phyloP scores from a whole-genome alignment of 176 grass and related monocot species.

The Elymus sibiricus region DNA sequence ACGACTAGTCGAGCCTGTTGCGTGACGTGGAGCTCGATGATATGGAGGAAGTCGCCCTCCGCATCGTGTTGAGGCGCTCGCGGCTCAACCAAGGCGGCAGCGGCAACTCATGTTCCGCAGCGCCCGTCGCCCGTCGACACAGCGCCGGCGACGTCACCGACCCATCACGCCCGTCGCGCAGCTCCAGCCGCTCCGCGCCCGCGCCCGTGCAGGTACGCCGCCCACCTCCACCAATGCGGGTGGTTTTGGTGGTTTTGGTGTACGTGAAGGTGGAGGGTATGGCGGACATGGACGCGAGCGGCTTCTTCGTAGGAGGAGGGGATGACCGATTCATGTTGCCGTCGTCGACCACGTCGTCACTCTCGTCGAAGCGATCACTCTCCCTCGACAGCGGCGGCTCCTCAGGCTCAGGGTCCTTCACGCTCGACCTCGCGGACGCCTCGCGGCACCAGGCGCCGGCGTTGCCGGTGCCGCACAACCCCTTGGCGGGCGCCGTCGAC shows the following conservation, averaged over 20 bases:
- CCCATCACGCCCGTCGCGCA: too few species aligned
- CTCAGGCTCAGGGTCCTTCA: constrained; percentile 33
- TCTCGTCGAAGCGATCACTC: constrained; percentile 45
- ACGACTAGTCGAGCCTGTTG: too few species aligned
- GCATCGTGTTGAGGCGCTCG: too few species aligned
- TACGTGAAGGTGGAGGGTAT: constrained; percentile 3
- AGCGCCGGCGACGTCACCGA: too few species aligned
- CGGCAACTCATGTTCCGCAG: too few species aligned
- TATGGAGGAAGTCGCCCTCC: too few species aligned
- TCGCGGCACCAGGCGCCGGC: background rate
- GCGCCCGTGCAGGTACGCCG: too few species aligned
- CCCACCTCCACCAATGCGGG: too few species aligned
- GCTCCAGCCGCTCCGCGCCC: too few species aligned
- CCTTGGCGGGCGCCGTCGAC: background rate
- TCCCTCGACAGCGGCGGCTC: constrained; percentile 57
- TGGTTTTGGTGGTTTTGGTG: background rate
- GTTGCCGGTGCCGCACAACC: background rate
- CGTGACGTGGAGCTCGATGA: too few species aligned
- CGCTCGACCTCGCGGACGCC: constrained; percentile 6
- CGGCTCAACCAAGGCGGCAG: too few species aligned
- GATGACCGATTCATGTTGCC: background rate
- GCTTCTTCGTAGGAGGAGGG: background rate
- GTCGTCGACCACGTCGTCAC: constrained; percentile 24
- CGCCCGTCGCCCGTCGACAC: too few species aligned
- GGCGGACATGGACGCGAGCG: constrained; percentile 13